phyloP scores from a whole-genome alignment of 2,329 filamentous ascomycete genomes.

The Esteya vermicola region DNA sequence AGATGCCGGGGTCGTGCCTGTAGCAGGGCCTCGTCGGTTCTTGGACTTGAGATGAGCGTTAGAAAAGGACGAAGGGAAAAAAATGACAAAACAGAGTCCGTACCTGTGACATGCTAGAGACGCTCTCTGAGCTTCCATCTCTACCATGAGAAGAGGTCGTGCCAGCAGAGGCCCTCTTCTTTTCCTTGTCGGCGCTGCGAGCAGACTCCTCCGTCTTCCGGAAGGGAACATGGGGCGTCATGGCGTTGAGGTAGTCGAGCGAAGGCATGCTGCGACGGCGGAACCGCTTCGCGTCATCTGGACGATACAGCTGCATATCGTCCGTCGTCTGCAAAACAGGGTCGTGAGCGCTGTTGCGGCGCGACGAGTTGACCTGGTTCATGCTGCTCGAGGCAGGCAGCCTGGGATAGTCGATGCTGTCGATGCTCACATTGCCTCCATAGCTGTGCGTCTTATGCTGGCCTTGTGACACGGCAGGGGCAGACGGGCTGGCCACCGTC shows the following conservation, averaged over 20 bases:
- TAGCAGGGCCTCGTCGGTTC: too few relatives aligned
- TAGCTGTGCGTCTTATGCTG: too few relatives aligned
- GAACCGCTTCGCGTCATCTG: constrained; percentile 61
- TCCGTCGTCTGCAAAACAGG: constrained; percentile 35
- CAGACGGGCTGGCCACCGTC: constrained; percentile 18
- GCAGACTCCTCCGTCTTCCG: constrained; percentile 16
- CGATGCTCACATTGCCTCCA: constrained; percentile 26
- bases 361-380: constrained; percentile 20
- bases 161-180: constrained; percentile 19
- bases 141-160: constrained; percentile 18
- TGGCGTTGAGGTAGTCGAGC: constrained; percentile 26
- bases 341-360: constrained; percentile 40
- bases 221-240: constrained; percentile 21
- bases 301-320: constrained; percentile 51
- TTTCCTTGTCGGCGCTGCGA: constrained; percentile 22
- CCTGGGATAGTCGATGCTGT: constrained; percentile 20
- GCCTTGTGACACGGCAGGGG: too few relatives aligned
- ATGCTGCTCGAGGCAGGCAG: constrained; percentile 18
- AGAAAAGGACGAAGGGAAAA: constrained; percentile 9
- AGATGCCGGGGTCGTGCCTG: constrained; percentile 10
- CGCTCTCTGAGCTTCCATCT: constrained; percentile 51
- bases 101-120: constrained; percentile 44
- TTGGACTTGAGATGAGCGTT: constrained; percentile 30
- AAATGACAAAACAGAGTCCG: constrained; percentile 38
- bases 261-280: constrained; percentile 72